A percentile compares a stretch with the other conserved stretches of the same genome.
phyloP scores from a whole-genome alignment of 106 monocot species.

The Allium cepa region DNA sequence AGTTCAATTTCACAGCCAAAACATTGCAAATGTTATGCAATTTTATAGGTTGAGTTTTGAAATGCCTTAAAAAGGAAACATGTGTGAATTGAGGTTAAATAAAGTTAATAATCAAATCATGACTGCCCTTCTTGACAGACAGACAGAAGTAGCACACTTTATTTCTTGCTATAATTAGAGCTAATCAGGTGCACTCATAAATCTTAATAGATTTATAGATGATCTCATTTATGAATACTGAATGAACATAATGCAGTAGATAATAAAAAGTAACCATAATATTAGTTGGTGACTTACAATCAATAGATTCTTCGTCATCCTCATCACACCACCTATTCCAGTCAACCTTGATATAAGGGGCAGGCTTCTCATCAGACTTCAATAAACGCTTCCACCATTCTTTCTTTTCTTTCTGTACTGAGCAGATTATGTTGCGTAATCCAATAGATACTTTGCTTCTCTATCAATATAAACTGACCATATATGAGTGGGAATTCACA shows the following conservation, averaged over 20 bases:
- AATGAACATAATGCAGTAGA: not conserved
- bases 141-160: too few species aligned
- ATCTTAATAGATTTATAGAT: too few species aligned
- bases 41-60: too few species aligned
- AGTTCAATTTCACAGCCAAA: too few species aligned
- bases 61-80: too few species aligned
- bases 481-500: not conserved
- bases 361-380: slow-evolving; percentile 79
- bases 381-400: slow-evolving; percentile 85
- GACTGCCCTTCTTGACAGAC: too few species aligned
- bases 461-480: slow-evolving; percentile 24
- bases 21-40: too few species aligned
- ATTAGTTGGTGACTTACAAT: slow-evolving; percentile 10
- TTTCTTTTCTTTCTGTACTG: slow-evolving; percentile 80
- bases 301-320: slow-evolving; percentile 69
- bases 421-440: slow-evolving; percentile 74
- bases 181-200: too few species aligned
- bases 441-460: slow-evolving; percentile 54
- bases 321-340: slow-evolving; percentile 98
- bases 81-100: too few species aligned
- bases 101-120: too few species aligned
- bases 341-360: slow-evolving; percentile 95
- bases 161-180: too few species aligned
- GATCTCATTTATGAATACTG: too few species aligned
- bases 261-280: not conserved